Evolutionary conservation across 768 basidiomycete species (phyloP).

Genomic region (Mrakia blollopis): DNA sequence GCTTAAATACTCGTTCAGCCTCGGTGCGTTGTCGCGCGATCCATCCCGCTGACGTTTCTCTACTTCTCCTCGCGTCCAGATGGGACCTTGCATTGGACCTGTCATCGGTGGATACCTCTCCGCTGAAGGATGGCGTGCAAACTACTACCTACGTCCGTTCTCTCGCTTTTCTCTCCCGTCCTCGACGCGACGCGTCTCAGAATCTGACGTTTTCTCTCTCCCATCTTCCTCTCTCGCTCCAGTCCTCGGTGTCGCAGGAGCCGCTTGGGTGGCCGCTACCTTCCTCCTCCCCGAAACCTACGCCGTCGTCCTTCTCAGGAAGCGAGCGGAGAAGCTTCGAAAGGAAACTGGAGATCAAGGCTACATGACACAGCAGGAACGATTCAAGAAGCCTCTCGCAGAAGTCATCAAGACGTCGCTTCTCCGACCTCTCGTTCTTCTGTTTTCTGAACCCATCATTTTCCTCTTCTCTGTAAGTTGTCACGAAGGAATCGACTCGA

Average conservation of each 20-base stretch:
- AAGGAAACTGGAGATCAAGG: constrained; percentile 35
- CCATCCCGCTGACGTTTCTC: background rate
- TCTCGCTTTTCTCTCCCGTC: too few relatives aligned
- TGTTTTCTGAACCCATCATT: constrained; percentile 41
- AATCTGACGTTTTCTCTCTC: too few relatives aligned
- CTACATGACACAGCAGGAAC: constrained; percentile 39
- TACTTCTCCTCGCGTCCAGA: background rate
- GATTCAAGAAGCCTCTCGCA: constrained; percentile 35
- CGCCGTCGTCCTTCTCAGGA: constrained; percentile 25
- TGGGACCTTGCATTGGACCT: constrained; percentile 17
- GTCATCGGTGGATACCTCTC: constrained; percentile 13
- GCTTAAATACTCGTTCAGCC: background rate
- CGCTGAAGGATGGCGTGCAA: background rate
- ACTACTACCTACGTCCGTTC: background rate
- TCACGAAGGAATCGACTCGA: too few relatives aligned
- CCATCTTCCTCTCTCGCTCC: background rate
- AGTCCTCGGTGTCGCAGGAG: background rate
- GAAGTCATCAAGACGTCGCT: constrained; percentile 39
- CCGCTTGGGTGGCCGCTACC: background rate
- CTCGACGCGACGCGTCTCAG: background rate
- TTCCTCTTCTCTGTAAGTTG: constrained; percentile 32
- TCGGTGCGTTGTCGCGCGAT: background rate
- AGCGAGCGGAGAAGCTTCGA: constrained; percentile 31
- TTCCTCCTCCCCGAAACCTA: constrained; percentile 27
- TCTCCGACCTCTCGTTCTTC: constrained; percentile 39